Conservation (phyloP, 129 eudicot genomes). For the Lactuca saligna region DNA sequence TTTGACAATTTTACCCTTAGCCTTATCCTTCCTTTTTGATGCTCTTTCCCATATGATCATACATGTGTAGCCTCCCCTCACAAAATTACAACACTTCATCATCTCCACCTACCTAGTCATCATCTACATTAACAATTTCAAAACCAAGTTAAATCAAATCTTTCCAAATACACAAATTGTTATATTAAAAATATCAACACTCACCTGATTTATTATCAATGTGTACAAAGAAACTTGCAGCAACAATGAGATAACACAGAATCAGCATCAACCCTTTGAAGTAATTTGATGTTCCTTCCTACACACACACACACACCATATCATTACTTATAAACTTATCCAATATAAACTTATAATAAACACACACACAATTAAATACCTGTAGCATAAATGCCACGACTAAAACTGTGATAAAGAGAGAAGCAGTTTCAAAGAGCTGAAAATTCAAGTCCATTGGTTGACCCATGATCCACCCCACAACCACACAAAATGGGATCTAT, state of each 20-base stretch:
- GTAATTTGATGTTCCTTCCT: conserved; percentile 97
- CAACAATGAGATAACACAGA: conserved; percentile 87
- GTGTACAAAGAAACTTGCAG: conserved; percentile 96
- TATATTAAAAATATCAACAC: conserved; percentile 19
- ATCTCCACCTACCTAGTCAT: conserved; percentile 13
- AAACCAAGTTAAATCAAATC: neutral
- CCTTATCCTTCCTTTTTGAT: conserved; percentile 2
- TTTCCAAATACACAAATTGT: neutral
- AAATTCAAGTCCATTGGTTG: conserved; percentile 91
- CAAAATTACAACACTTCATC: conserved; percentile 29
- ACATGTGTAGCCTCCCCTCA: conserved; percentile 24
- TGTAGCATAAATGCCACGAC: conserved; percentile 97
- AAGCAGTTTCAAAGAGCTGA: conserved; percentile 91
- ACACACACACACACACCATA: conserved; percentile 18
- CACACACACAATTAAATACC: conserved; percentile 44
- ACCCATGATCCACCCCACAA: conserved; percentile 94
- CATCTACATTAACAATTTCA: conserved; percentile 29
- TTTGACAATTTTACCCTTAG: conserved; percentile 19
- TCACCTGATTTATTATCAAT: conserved; percentile 64
- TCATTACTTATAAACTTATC: neutral
- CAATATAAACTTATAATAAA: neutral
- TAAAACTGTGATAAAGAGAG: conserved; percentile 82
- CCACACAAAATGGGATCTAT: conserved; percentile 95
- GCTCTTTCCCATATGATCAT: neutral
- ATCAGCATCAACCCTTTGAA: conserved; percentile 92